Percentiles rank a stretch among this genome's conserved stretches.
Conservation (phyloP, 129 eudicot species). For the Flaveria linearis region DNA sequence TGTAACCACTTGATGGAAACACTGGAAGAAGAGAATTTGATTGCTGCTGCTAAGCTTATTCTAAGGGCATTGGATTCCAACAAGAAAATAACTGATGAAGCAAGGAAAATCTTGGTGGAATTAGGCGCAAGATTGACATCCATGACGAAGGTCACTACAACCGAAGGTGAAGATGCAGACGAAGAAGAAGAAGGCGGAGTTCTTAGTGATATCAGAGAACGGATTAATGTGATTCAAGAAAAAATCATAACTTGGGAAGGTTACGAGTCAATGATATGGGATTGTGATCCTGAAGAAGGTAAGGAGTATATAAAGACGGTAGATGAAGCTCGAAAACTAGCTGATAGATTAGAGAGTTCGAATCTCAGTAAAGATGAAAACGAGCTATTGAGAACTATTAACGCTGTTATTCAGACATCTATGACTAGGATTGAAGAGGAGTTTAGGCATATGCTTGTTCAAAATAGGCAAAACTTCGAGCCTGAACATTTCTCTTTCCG, state of each 20-base stretch:
- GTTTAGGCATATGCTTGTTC: slow-evolving; percentile 72
- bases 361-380: slow-evolving; percentile 43
- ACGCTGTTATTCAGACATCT: slow-evolving; percentile 69
- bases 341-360: slow-evolving; percentile 55
- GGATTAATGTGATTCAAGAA: slow-evolving; percentile 57
- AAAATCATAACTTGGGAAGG: slow-evolving; percentile 69
- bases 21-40: slow-evolving; percentile 69
- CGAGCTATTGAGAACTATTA: slow-evolving; percentile 47
- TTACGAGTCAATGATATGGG: slow-evolving; percentile 79
- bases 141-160: slow-evolving; percentile 34
- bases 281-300: slow-evolving; percentile 71
- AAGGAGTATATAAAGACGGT: slow-evolving; percentile 71
- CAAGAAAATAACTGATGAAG: slow-evolving; percentile 49
- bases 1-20: slow-evolving; percentile 38
- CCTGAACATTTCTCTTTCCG: slow-evolving; percentile 88
- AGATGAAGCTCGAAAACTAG: slow-evolving; percentile 63
- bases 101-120: slow-evolving; percentile 62
- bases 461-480: slow-evolving; percentile 77
- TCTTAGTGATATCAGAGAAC: slow-evolving; percentile 46
- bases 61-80: slow-evolving; percentile 66
- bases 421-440: slow-evolving; percentile 85
- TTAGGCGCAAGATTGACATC: slow-evolving; percentile 60
- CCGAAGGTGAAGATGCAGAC: slow-evolving; percentile 24
- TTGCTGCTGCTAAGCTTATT: slow-evolving; percentile 71
- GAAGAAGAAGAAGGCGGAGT: slow-evolving; percentile 31